Evolutionary conservation across 768 basidiomycete genomes (phyloP).

Genomic region (Mycena galericulata): DNA sequence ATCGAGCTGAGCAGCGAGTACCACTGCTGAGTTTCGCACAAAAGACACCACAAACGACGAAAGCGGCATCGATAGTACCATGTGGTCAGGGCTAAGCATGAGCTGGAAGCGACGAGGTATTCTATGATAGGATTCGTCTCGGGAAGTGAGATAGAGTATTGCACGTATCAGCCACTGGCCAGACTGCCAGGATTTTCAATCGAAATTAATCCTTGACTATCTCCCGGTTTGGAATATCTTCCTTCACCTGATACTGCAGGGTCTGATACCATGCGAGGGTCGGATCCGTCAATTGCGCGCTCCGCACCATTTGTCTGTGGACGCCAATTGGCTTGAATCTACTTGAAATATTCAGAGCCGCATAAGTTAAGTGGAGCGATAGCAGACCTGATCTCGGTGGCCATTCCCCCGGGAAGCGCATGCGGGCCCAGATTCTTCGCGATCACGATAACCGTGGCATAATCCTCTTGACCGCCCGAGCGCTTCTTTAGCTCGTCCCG

Average conservation of each 20-base stretch:
- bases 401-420: conserved; percentile 14
- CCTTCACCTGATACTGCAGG: conserved; percentile 13
- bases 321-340: conserved; percentile 27
- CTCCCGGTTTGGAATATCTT: conserved; percentile 10
- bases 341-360: not conserved
- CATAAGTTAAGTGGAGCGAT: not conserved
- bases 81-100: no score
- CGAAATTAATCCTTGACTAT: not conserved
- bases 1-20: no score
- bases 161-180: no score
- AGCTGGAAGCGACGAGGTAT: no score
- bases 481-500: conserved; percentile 22
- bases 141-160: no score
- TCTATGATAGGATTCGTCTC: no score
- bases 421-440: conserved; percentile 6
- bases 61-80: no score
- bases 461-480: conserved; percentile 20
- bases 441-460: conserved; percentile 7
- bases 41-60: no score
- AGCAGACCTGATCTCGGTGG: conserved; percentile 14
- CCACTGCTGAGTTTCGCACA: no score
- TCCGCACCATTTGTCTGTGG: conserved; percentile 8
- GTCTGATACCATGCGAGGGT: conserved; percentile 17
- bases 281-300: conserved; percentile 17
- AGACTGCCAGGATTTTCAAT: no score